A percentile compares a stretch with the other conserved stretches of the same genome.
Conservation (phyloP, 2,329 filamentous ascomycete species). For the Cryphonectria naterciae region DNA sequence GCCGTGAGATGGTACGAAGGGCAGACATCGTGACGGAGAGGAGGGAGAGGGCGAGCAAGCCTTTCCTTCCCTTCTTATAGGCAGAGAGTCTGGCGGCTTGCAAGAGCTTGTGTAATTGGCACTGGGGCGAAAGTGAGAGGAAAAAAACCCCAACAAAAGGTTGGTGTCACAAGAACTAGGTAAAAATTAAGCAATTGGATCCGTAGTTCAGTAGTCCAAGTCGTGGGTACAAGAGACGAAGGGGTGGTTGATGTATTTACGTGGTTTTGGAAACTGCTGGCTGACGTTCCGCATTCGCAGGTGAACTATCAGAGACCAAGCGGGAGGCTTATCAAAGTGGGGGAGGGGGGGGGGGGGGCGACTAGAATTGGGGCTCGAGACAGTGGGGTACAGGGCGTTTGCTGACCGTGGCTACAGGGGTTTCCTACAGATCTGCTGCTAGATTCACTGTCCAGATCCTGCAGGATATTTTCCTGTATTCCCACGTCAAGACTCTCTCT, state of each 20-base stretch:
- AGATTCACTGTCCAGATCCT: constrained; percentile 9
- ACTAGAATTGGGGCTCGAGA: constrained; percentile 6
- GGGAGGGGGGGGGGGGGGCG: background rate
- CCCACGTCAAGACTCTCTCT: background rate
- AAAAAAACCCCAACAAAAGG: background rate
- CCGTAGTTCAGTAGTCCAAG: constrained; percentile 16
- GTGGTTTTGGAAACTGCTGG: constrained; percentile 7
- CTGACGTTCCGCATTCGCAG: constrained; percentile 21
- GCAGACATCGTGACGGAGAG: constrained; percentile 23
- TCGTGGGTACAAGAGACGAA: constrained; percentile 22
- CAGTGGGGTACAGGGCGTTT: constrained; percentile 14
- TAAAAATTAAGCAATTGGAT: constrained; percentile 28
- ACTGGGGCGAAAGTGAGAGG: background rate
- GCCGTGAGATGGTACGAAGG: constrained; percentile 28
- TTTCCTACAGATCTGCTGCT: background rate
- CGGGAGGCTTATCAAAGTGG: constrained; percentile 15
- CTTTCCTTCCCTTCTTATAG: constrained; percentile 18
- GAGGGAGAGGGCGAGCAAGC: background rate
- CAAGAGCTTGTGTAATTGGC: background rate
- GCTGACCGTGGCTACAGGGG: background rate
- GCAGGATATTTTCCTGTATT: background rate
- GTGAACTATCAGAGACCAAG: constrained; percentile 10
- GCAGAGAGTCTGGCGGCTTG: background rate
- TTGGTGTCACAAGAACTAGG: constrained; percentile 22
- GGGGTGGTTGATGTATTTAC: constrained; percentile 21